Base-by-base conservation (phyloP, 257 asterid genomes). In the Perilla frutescens region DNA sequence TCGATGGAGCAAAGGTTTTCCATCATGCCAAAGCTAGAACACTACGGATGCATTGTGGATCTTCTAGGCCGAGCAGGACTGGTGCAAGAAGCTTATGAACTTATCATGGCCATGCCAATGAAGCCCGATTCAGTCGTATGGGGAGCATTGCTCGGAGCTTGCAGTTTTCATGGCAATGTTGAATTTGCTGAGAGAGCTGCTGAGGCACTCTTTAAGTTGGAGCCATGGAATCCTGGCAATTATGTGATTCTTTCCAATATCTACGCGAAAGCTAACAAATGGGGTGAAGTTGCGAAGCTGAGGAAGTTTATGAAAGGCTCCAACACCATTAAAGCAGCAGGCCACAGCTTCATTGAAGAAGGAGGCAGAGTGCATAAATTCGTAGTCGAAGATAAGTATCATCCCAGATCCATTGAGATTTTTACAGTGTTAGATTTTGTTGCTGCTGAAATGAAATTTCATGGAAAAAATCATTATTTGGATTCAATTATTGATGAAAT, bases 41-140 rank as follows among this genome's bases (percentile, higher is more conserved):
- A 90, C 76, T 87, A 87, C 39, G 96, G 98, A 71, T 93, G 97
- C 80, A 84, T 93, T 88, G 93, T 88, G 67, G 97, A 91, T 81
- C 96, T 91, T 56, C 80, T 93, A 11, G 97, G 97, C 11, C 89
- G 98, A 62, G 96, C 91, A 10, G 93, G 96, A 51, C 60, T 81
- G 58, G 45, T 93, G 37, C 77, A 88, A 70, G 91, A 89, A 81
- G 93, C 95, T 48, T 85, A 86, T 66, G 44, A 82, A 49, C 90
- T 91, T 0, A 84, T 88, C 61, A 77, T 73, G 48, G 56, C 77
- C 7, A 93, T 91, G 96, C 94, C 98, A 8, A 87, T 91, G 97
- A 87, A 73, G 74, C 90, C 97, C 0, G 98, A 93, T 76, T 84
- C 96, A 13, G 92, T 93, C 40, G 84, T 93, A 8, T 93, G 98